phyloP scores from a whole-genome alignment of 2,329 filamentous ascomycete genomes.

The Calonectria honghensis region DNA sequence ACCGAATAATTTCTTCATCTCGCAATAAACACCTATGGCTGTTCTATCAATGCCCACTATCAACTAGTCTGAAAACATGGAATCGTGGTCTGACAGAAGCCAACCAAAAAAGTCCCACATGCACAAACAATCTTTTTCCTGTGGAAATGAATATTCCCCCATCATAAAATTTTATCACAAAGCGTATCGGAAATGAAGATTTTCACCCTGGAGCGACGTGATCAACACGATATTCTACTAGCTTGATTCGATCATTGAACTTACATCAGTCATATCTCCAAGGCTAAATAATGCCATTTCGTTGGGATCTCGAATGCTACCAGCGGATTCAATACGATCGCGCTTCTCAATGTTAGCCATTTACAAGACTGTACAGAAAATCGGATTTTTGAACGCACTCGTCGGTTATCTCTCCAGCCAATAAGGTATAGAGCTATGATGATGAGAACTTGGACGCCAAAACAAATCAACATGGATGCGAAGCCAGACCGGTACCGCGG shows the following conservation, averaged over 20 bases:
- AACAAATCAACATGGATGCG: no score
- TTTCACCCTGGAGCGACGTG: not conserved
- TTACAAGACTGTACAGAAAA: not conserved
- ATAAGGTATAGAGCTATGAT: no score
- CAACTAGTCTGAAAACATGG: not conserved
- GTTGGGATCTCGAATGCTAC: not conserved
- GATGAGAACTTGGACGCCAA: no score
- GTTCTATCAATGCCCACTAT: not conserved
- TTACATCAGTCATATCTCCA: not conserved
- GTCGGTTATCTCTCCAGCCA: no score
- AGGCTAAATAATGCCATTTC: not conserved
- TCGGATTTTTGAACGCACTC: no score
- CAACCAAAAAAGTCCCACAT: not conserved
- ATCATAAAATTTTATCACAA: not conserved
- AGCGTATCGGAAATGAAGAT: not conserved
- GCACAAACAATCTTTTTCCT: not conserved
- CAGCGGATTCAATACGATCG: not conserved
- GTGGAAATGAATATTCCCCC: no score
- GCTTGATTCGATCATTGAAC: not conserved
- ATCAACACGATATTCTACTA: not conserved
- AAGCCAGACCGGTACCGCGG: no score
- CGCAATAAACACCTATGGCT: no score
- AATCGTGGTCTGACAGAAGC: not conserved
- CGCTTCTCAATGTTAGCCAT: not conserved
- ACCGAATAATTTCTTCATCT: no score